Evolutionary conservation across 75 land plant genomes (phyloP), one percentile per base, ranked within the genome.

Genomic region (Picea glauca): DNA sequence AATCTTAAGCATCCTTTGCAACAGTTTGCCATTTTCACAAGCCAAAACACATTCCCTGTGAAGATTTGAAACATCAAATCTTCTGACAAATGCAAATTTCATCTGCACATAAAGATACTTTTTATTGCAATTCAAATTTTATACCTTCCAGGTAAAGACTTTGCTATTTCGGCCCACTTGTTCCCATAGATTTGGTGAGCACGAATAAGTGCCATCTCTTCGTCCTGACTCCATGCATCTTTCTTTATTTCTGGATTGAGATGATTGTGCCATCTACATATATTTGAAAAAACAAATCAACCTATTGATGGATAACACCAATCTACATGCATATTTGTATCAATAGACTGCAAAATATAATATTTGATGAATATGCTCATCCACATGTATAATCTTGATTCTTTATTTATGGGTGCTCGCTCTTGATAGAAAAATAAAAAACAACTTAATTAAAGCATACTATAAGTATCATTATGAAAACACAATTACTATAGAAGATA

Each of bases 111-210:
- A 50, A 50, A 50, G 56, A 50, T 50, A 50, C 9, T 50, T 0
- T 50, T 50, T 50, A 50, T 50, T 50, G 56, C 12, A 50, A 50
- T 50, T 50, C 2, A 50, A 50, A 50, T 50, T 50, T 17, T 23
- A 76, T 88, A 92, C 93, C 93, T 89, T 77, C 93, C 93, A 81
- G 92, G 91, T 59, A 92, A 66, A 62, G 70, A 72, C 77, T 89
- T 92, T 21, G 92, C 79, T 62, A 92, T 80, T 77, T 92, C 93
- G 8, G 93, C 90, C 93, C 93, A 92, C 73, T 85, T 92, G 76
- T 92, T 92, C 58, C 93, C 93, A 84, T 87, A 81, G 4, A 78
- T 74, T 18, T 76, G 70, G 63, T 92, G 93, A 70, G 90, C 86
- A 58, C 78, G 78, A 67, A 92, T 81, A 1, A 92, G 70, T 74